Evolutionary conservation across 768 basidiomycete species (phyloP), one percentile per base, ranked within the genome.

Genomic region (Tubosaeta brunneosetosa): DNA sequence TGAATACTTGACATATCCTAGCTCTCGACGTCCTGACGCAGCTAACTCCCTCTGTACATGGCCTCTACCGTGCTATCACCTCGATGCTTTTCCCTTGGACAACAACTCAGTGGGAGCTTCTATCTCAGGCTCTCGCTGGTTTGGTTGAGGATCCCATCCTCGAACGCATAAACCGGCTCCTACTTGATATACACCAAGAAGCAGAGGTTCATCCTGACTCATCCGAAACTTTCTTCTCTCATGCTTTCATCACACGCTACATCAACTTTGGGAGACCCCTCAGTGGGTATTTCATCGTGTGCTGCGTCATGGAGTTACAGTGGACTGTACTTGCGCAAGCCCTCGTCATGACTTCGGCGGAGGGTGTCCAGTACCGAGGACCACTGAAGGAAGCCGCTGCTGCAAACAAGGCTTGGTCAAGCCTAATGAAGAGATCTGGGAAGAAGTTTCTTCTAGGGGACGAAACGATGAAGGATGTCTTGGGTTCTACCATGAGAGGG

Each of bases 261-360:
- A 80, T 88, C 16, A 74, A 80, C 9, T 79, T 79, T 51, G 88
- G 85, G 9, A 79, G 91, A 6, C 91, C 92, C 12, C 73, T 94
- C 14, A 91, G 85, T 49, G 90, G 91, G 10, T 91, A 91, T 64
- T 93, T 94, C 59, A 78, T 89, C 50, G 83, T 92, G n/a, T 94
- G 91, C 68, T 93, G 91, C 63, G 82, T 90, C 43, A 80, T 90
- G 59, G 90, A 93, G 67, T 85, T 84, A 38, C 81, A 88, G 61
- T 91, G 90, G 86, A 92, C 90, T 6, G 76, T 90, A 17, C 79
- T 94, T 22, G 85, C 89, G 4, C 91, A 92, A 67, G 81, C 79
- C 8, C 60, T 82, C 26, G 70, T 80, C 19, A 74, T 76, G 2
- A 53, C 66, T 67, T 74, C 55, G 65, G 73, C 42, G 6, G 65